Percentiles rank a stretch among this genome's conserved stretches.
These are phyloP conservation scores for Cylindrotheca fusiformis DNA, from an alignment of 108 stramenopile genomes.

Conservation along the genomic window DNA sequence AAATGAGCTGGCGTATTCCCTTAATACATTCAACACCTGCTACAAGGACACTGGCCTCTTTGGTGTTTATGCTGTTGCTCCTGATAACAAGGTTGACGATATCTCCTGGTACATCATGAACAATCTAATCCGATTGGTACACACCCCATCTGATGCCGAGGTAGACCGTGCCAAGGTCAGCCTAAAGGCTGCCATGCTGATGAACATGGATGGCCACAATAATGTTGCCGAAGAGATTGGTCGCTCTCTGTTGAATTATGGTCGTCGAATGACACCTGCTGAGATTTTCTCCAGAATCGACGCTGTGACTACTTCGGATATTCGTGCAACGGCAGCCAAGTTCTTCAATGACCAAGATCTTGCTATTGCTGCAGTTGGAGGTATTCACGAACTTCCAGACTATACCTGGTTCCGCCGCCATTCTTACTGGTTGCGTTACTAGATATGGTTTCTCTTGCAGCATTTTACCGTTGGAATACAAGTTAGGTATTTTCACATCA, in stretches of 20 bases:
- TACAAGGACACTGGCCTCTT: constrained; percentile 99
- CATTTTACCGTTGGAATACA: too few relatives aligned
- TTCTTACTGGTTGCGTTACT: constrained; percentile 82
- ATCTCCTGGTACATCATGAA: constrained; percentile 81
- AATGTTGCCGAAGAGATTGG: constrained; percentile 99
- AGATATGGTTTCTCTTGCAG: too few relatives aligned
- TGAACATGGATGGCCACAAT: constrained; percentile 94
- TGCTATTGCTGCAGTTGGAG: constrained; percentile 97
- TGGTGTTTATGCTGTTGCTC: constrained; percentile 94
- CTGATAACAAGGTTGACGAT: constrained; percentile 91
- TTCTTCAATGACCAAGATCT: constrained; percentile 96
- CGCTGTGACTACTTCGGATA: constrained; percentile 86
- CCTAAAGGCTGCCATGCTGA: constrained; percentile 96
- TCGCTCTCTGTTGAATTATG: constrained; percentile 97
- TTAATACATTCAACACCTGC: constrained; percentile 98
- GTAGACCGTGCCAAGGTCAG: constrained; percentile 95
- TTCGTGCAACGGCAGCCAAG: constrained; percentile 89
- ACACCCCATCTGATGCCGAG: constrained; percentile 87
- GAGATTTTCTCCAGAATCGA: constrained; percentile 97
- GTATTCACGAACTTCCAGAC: constrained; percentile 95
- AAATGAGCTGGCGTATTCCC: constrained; percentile 87
- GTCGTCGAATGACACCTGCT: constrained; percentile 95
- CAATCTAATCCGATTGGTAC: constrained; percentile 89
- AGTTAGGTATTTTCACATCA: too few relatives aligned
- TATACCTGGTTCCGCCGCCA: constrained; percentile 88